Evolutionary conservation across 192 early-diverging fungal genomes (phyloP).

Genomic region (Podila clonocystis): DNA sequence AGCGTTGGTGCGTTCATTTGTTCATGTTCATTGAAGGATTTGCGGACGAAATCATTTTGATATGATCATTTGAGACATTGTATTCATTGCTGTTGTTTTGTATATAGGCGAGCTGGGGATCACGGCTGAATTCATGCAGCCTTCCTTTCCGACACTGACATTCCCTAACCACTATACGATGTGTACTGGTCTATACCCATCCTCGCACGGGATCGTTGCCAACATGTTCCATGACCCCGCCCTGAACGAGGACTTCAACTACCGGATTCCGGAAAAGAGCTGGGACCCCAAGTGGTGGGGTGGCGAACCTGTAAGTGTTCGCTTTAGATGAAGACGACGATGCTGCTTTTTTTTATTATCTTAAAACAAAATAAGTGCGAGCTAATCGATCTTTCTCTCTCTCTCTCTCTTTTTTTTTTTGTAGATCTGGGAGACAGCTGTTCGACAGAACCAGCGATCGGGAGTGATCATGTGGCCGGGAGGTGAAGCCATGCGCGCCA

Average conservation of each 20-base stretch:
- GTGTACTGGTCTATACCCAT: slow-evolving; percentile 93
- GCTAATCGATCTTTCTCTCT: background rate
- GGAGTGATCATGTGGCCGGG: slow-evolving; percentile 93
- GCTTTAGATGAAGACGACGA: background rate
- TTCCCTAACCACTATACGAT: slow-evolving; percentile 96
- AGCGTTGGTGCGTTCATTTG: slow-evolving; percentile 58
- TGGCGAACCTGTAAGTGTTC: slow-evolving; percentile 80
- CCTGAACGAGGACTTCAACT: slow-evolving; percentile 79
- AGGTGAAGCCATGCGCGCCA: slow-evolving; percentile 66
- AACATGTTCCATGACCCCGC: slow-evolving; percentile 84
- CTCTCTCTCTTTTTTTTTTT: slow-evolving; percentile 15
- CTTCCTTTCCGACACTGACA: slow-evolving; percentile 82
- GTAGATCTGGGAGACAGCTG: slow-evolving; percentile 89
- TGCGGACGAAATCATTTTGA: background rate
- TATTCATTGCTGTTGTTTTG: background rate
- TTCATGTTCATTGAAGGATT: background rate
- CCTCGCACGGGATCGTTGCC: slow-evolving; percentile 90
- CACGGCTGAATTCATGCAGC: slow-evolving; percentile 68
- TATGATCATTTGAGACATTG: background rate
- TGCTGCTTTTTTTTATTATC: background rate
- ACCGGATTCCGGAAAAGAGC: slow-evolving; percentile 72
- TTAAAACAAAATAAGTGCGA: no score
- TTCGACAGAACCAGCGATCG: slow-evolving; percentile 70
- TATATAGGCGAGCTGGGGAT: slow-evolving; percentile 61
- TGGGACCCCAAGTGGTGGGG: slow-evolving; percentile 85